These are phyloP conservation scores for Diplodia sapinea DNA, from an alignment of 2,329 filamentous ascomycete genomes.

Conservation along the genomic window DNA sequence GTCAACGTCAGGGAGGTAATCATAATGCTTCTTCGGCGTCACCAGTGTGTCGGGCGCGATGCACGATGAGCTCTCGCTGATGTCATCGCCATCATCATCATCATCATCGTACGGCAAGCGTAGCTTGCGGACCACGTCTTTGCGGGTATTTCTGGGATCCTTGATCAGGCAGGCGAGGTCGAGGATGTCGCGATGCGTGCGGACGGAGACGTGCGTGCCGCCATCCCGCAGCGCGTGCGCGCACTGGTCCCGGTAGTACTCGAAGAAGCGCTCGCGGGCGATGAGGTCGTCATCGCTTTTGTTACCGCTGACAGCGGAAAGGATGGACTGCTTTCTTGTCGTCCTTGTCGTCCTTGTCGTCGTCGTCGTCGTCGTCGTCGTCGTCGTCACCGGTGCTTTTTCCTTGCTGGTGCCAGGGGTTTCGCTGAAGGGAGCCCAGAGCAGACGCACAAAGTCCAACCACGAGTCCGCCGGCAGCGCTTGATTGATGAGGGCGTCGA, in stretches of 20 bases:
- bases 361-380: not conserved
- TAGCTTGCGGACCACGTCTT: not conserved
- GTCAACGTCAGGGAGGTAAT: not conserved
- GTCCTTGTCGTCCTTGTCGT: not conserved
- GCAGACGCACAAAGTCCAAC: conserved; percentile 1
- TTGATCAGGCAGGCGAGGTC: conserved; percentile 34
- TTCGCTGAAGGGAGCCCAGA: not conserved
- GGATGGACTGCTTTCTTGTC: not conserved
- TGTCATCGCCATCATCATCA: not conserved
- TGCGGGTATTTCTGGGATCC: not conserved
- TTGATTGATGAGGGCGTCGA: conserved; percentile 18
- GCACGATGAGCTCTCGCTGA: conserved; percentile 11
- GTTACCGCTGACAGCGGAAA: not conserved
- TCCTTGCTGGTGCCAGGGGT: not conserved
- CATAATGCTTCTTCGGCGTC: conserved; percentile 2
- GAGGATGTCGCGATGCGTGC: conserved; percentile 36
- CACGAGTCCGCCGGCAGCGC: not conserved
- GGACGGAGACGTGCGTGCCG: conserved; percentile 33
- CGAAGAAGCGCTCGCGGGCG: conserved; percentile 1
- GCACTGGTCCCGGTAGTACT: conserved; percentile 35
- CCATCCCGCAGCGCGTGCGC: conserved; percentile 35
- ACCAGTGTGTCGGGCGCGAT: conserved; percentile 13
- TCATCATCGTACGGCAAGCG: not conserved
- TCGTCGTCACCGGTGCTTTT: not conserved
- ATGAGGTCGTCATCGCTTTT: not conserved